phyloP scores from a whole-genome alignment of 169 alveolate genomes.

The Plasmodium cynomolgi region DNA sequence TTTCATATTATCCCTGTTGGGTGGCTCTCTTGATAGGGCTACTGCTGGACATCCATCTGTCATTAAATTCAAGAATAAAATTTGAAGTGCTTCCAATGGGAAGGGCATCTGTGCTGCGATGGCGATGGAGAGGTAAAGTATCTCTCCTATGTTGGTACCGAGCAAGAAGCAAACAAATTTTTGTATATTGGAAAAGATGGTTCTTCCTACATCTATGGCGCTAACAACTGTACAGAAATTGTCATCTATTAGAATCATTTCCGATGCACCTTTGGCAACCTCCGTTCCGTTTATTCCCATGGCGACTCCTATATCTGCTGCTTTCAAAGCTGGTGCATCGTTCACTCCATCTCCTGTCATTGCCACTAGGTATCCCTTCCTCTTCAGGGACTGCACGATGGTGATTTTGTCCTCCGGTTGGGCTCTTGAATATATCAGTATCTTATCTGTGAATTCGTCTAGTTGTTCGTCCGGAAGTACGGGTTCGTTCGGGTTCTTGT shows the following conservation, averaged over 20 bases:
- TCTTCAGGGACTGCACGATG: slow-evolving; percentile 90
- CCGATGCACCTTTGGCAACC: slow-evolving; percentile 99
- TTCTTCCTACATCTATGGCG: slow-evolving; percentile 99
- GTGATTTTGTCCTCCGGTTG: slow-evolving; percentile 93
- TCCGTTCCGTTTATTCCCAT: slow-evolving; percentile 99
- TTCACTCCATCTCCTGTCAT: slow-evolving; percentile 99
- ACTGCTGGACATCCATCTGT: slow-evolving; percentile 96
- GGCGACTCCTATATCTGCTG: slow-evolving; percentile 99
- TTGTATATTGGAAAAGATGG: slow-evolving; percentile 94
- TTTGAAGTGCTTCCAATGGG: slow-evolving; percentile 93
- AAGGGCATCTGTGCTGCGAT: slow-evolving; percentile 89
- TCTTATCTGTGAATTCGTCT: slow-evolving; percentile 84
- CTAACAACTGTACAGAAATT: slow-evolving; percentile 98
- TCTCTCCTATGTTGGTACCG: slow-evolving; percentile 94
- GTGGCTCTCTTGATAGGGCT: slow-evolving; percentile 93
- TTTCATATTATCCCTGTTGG: slow-evolving; percentile 90
- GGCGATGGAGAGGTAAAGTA: slow-evolving; percentile 88
- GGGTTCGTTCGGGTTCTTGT: slow-evolving; percentile 82
- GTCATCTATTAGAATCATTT: slow-evolving; percentile 99
- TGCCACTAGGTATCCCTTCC: slow-evolving; percentile 94
- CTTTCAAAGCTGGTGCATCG: slow-evolving; percentile 99
- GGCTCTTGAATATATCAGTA: slow-evolving; percentile 89
- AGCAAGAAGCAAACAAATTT: slow-evolving; percentile 94
- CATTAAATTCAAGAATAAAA: slow-evolving; percentile 91
- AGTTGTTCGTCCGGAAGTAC: slow-evolving; percentile 84